Evolutionary conservation across 164 flowering plant species (phyloP).

Genomic region (Umbellularia californica): DNA sequence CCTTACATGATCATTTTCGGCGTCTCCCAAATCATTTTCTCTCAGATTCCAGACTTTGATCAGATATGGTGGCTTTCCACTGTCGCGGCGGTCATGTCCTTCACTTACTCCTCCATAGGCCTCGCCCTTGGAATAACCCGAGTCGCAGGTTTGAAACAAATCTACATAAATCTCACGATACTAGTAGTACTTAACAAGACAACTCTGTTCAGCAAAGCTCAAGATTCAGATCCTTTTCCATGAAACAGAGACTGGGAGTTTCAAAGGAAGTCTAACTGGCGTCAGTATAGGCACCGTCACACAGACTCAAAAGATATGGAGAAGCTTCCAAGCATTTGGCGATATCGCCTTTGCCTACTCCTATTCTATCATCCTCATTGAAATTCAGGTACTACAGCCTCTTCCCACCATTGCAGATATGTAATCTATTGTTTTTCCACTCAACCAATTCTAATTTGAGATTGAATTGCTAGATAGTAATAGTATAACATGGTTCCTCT

Average conservation of each 20-base stretch:
- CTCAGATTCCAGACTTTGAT: conserved; percentile 29
- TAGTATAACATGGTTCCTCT: neutral
- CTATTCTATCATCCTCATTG: conserved; percentile 52
- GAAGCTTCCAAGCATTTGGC: conserved; percentile 70
- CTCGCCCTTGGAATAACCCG: conserved; percentile 29
- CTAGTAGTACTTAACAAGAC: neutral
- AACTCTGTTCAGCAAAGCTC: neutral
- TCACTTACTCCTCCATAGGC: conserved; percentile 28
- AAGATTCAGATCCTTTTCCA: neutral
- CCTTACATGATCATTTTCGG: conserved; percentile 60
- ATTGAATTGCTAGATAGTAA: no score
- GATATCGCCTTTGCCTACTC: conserved; percentile 74
- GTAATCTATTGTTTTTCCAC: no score
- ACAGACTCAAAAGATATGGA: conserved; percentile 52
- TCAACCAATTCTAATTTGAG: neutral
- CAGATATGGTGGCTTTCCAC: conserved; percentile 25
- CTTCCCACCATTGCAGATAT: neutral
- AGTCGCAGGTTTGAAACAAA: conserved; percentile 29
- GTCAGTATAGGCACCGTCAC: conserved; percentile 47
- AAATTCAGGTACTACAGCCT: conserved; percentile 44
- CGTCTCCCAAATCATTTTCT: conserved; percentile 15
- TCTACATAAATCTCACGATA: neutral
- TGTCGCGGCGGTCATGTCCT: conserved; percentile 32
- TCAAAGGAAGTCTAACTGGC: conserved; percentile 61
- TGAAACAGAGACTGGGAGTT: conserved; percentile 25